Evolutionary conservation across 169 alveolate genomes (phyloP).

Genomic region (Eimeria maxima): DNA sequence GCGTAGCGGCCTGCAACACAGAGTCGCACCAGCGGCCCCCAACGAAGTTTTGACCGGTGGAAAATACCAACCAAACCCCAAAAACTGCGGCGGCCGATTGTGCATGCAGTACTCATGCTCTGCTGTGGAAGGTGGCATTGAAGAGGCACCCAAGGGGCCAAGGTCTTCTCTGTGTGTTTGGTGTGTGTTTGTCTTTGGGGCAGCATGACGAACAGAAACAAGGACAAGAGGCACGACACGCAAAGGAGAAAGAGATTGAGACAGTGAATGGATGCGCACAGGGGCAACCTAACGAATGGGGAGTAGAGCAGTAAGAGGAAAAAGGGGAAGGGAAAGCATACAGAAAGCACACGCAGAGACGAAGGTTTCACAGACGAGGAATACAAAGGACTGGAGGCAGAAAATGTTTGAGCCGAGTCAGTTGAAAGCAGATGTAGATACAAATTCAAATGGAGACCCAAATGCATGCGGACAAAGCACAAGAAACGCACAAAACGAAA

Average conservation of each 20-base stretch:
- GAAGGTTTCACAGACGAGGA: neutral
- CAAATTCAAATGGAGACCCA: neutral
- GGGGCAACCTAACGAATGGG: neutral
- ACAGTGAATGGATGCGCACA: neutral
- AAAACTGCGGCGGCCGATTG: neutral
- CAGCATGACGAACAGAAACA: neutral
- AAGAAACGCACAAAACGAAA: neutral
- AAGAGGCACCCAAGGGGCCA: neutral
- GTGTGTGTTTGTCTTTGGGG: neutral
- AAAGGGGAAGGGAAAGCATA: neutral
- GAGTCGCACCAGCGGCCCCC: neutral
- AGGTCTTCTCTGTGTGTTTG: neutral
- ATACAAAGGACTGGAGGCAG: neutral
- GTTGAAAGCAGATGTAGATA: neutral
- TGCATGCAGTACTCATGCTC: neutral
- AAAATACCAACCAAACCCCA: neutral
- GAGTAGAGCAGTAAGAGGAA: neutral
- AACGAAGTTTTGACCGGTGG: neutral
- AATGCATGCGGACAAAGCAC: neutral
- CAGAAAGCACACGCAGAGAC: too few relatives aligned
- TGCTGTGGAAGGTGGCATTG: neutral
- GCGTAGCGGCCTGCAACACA: constrained; percentile 48
- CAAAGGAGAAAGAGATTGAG: neutral
- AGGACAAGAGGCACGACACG: neutral
- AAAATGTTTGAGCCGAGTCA: neutral